Evolutionary conservation across 441 rosid species (phyloP), one percentile per base, ranked within the genome.

Genomic region (Populus tomentosa): DNA sequence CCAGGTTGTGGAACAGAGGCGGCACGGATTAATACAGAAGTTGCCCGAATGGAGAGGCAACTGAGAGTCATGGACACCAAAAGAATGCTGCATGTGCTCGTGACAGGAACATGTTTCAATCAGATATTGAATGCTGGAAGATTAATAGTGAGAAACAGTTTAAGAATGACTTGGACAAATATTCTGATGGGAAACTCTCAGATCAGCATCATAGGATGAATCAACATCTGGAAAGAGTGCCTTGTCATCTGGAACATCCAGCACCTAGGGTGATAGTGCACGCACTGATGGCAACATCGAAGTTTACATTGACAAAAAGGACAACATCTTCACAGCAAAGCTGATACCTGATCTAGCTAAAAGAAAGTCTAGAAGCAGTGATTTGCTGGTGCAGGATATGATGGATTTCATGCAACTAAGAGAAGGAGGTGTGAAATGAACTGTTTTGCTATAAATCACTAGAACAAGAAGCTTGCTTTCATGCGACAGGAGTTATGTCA

Each of bases 281-380:
- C 50, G 82, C 67, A 76, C 68, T 76, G 71, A 76, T 68, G 76
- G 85, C 79, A 36, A 30, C 75, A 67, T 70, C 33, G 8, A 74
- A 67, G 6, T 80, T 69, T 50, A 75, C 77, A 10, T 65, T 64
- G 81, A 75, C 33, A 38, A 65, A 71, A 69, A 21, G 63, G 61
- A 68, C 69, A 74, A 46, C 77, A 50, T 63, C 8, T 38, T 26
- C 20, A 70, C 13, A 11, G 26, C 11, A 7, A 61, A 30, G 5
- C 20, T 4, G 61, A 63, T 36, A 63, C 61, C 75, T 32, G 32
- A 35, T 59, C 35, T 20, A 24, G 21, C 50, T 36, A 23, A 62
- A 71, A 16, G 40, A 76, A 26, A 67, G 50, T 20, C 10, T 40
- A 35, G 69, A 74, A 59, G 72, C 56, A n/a, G 20, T 77, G 46